Conservation (phyloP, 305 asterid species). For the Plantago rigida region DNA sequence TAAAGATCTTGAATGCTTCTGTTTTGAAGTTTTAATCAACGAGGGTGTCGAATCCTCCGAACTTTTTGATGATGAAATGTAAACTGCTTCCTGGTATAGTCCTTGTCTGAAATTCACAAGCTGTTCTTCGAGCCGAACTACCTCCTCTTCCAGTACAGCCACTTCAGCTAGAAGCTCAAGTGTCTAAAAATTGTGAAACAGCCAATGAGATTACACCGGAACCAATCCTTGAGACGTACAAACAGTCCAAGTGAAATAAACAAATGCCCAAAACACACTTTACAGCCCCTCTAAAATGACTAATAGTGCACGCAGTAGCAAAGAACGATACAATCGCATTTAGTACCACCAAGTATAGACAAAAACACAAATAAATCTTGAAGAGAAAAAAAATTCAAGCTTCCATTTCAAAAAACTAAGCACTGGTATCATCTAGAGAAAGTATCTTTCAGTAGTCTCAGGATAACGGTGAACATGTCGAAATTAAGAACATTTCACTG, state of each 20-base stretch:
- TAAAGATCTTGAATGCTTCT: slow-evolving; percentile 50
- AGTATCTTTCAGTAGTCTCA: too few species aligned
- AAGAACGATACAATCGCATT: not conserved
- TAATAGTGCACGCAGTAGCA: too few species aligned
- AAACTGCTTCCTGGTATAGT: slow-evolving; percentile 58
- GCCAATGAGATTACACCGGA: not conserved
- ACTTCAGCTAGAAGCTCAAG: slow-evolving; percentile 91
- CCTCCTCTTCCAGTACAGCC: slow-evolving; percentile 93
- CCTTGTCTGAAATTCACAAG: slow-evolving; percentile 63
- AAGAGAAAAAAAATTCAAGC: not conserved
- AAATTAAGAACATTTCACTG: too few species aligned
- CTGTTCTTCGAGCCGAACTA: slow-evolving; percentile 68
- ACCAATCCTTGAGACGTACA: not conserved
- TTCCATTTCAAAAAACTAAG: too few species aligned
- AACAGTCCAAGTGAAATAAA: not conserved
- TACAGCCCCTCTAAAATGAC: too few species aligned
- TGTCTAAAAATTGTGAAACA: slow-evolving; percentile 36
- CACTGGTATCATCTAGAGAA: too few species aligned
- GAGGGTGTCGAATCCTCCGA: slow-evolving; percentile 21
- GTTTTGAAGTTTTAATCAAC: slow-evolving; percentile 23
- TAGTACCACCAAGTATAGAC: not conserved
- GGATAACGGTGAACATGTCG: too few species aligned
- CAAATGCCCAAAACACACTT: too few species aligned
- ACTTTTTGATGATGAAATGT: slow-evolving; percentile 40
- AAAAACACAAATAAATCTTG: too few species aligned